Percentiles rank a stretch among this genome's conserved stretches.
Conservation (phyloP, 345 rosid genomes). For the Arabis hirsuta region DNA sequence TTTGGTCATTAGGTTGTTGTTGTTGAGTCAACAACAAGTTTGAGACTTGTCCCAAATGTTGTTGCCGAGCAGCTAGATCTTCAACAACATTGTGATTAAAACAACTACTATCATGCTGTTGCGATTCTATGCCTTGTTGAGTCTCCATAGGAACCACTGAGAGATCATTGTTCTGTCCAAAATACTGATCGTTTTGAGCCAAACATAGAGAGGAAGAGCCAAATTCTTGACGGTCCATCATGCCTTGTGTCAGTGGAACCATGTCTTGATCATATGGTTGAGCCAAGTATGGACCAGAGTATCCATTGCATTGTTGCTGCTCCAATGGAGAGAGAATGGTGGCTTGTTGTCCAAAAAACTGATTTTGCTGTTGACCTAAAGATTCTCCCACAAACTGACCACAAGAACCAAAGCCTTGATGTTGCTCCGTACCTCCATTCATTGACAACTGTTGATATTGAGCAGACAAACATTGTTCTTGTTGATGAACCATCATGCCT, state of each 20-base stretch:
- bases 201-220: neutral
- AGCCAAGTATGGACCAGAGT: neutral
- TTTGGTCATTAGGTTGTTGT: neutral
- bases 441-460: neutral
- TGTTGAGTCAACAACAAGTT: neutral
- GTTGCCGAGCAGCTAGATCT: neutral
- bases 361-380: too few species aligned
- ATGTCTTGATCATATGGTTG: neutral
- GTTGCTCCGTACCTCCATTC: too few species aligned
- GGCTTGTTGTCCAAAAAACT: too few species aligned
- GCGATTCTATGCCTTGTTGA: neutral
- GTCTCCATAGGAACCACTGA: neutral
- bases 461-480: too few species aligned
- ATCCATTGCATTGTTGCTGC: neutral
- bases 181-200: neutral
- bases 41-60: neutral
- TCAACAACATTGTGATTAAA: neutral
- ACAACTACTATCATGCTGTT: neutral
- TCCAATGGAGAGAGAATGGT: neutral
- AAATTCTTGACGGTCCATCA: constrained; percentile 7
- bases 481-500: too few species aligned
- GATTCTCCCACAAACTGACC: neutral
- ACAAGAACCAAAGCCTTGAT: neutral
- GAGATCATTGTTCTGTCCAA: neutral
- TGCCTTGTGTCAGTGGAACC: neutral